phyloP scores from a whole-genome alignment of 108 stramenopile species.

The Cyclotella sp. region DNA sequence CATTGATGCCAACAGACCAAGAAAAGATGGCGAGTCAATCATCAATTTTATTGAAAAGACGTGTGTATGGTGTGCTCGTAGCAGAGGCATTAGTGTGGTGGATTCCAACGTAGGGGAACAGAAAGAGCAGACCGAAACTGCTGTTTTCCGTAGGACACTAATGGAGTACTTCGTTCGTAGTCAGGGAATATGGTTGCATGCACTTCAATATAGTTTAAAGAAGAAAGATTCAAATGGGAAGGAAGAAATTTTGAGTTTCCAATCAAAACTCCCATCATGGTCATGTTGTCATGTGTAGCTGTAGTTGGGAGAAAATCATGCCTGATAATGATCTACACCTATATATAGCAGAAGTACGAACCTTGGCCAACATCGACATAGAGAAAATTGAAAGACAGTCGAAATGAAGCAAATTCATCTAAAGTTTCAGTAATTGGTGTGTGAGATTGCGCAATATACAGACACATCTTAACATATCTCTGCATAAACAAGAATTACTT shows the following conservation, averaged over 20 bases:
- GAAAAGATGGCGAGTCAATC: constrained; percentile 62
- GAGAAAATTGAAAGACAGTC: too few relatives aligned
- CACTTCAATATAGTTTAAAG: constrained; percentile 71
- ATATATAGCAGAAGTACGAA: too few relatives aligned
- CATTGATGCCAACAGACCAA: constrained; percentile 36
- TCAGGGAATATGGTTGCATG: constrained; percentile 88
- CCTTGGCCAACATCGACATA: too few relatives aligned
- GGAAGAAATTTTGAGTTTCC: constrained; percentile 13
- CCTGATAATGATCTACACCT: too few relatives aligned
- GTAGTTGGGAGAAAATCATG: not conserved
- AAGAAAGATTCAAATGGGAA: constrained; percentile 34
- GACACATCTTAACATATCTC: too few relatives aligned
- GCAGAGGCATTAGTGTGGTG: constrained; percentile 39
- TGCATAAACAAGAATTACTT: too few relatives aligned
- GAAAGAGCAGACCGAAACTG: not conserved
- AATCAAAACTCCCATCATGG: constrained; percentile 34
- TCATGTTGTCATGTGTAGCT: not conserved
- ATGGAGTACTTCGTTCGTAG: constrained; percentile 80
- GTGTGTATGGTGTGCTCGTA: constrained; percentile 88
- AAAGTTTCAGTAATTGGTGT: too few relatives aligned
- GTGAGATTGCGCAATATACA: too few relatives aligned
- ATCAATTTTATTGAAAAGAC: constrained; percentile 77
- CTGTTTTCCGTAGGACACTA: constrained; percentile 44
- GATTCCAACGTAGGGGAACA: constrained; percentile 18
- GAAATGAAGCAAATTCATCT: too few relatives aligned